Base-by-base conservation (phyloP, 805 yeast species). In the Suhomyces canberraensis region DNA sequence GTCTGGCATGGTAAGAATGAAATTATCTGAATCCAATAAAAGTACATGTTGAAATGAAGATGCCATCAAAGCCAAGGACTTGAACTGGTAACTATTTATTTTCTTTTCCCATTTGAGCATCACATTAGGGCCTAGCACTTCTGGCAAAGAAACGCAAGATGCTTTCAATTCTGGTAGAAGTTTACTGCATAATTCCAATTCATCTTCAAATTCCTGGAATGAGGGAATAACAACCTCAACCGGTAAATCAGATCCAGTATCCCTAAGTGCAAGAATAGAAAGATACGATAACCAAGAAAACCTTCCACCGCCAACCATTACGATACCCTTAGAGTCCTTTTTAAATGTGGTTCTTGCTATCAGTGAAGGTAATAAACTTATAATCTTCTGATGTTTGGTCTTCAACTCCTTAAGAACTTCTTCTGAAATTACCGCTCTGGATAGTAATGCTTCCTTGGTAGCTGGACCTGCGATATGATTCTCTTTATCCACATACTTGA, bases 71-170 rank as follows among this genome's bases (percentile, higher is more conserved):
- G 68, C 87, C 40, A 85, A 64, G 0, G 81, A 71, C 56, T 85
- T 85, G 51, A 72, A 75, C 45, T 85, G 93, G 55, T 80, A 86
- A 11, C 81, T 83, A 35, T 70, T 65, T 33, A 85, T 72, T 29
- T 69, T 66, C 18, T 60, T 49, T 1, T 48, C 31, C 60, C 63
- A 52, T 26, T 52, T 49, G 18, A 48, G 35, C 48, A 77, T 58
- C 8, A 78, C 71, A 5, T 66, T 66, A 14, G 66, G 54, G 4
- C 91, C 90, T 40, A 83, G 67, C 6, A 37, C 45, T 4, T 45
- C 48, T n/a, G 51, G 54, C 3, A 50, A 38, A 11, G 80, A 73
- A 11, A 84, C 75, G 68, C 96, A 87, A 45, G 69, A 71, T 3
- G 82, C 91, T 41, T 79, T 74, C 39, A 81, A 58, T 15, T 54